Percentiles rank a stretch among this genome's conserved stretches.
These are phyloP conservation scores for Cercospora beticola DNA, from an alignment of 2,329 filamentous ascomycete species.

Conservation along the genomic window DNA sequence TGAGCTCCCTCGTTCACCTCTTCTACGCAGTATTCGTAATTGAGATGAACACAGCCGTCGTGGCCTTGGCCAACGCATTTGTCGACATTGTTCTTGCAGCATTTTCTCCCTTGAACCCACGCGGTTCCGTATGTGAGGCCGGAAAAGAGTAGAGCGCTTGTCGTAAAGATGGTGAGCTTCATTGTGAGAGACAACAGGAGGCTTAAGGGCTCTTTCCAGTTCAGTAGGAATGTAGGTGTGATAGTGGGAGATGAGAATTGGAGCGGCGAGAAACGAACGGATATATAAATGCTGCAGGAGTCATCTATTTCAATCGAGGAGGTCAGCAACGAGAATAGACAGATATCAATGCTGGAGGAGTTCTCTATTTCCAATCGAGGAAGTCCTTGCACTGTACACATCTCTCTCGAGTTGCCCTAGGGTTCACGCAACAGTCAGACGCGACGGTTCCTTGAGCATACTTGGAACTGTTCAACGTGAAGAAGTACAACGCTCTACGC, in stretches of 20 bases:
- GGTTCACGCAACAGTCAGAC: neutral
- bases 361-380: neutral
- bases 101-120: neutral
- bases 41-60: neutral
- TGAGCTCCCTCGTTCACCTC: neutral
- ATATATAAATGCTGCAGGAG: neutral
- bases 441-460: neutral
- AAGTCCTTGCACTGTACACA: neutral
- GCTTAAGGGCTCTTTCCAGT: neutral
- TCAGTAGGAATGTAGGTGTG: neutral
- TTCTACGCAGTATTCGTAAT: neutral
- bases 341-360: neutral
- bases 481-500: neutral
- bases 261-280: neutral
- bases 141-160: neutral
- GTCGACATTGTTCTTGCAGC: neutral
- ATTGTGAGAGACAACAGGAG: neutral
- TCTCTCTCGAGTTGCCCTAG: neutral
- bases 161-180: neutral
- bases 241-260: neutral
- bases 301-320: neutral
- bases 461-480: neutral
- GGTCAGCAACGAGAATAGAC: neutral
- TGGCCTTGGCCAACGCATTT: neutral
- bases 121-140: neutral